A percentile compares a stretch with the other conserved stretches of the same genome.
phyloP scores from a whole-genome alignment of 2,329 filamentous ascomycete genomes.

The Aulographum hederae region DNA sequence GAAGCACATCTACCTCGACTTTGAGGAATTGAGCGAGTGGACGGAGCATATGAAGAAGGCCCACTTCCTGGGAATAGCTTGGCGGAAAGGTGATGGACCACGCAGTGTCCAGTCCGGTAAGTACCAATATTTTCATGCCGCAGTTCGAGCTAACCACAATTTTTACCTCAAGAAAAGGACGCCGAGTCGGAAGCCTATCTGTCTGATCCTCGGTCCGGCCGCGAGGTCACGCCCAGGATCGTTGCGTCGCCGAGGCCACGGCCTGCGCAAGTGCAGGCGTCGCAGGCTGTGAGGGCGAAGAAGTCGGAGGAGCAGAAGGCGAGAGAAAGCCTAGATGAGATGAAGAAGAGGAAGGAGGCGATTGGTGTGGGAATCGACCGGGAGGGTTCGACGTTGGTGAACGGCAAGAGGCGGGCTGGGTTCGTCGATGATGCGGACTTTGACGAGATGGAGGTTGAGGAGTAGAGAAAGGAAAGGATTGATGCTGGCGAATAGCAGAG shows the following conservation, averaged over 20 bases:
- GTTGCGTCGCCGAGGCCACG: slow-evolving; percentile 8
- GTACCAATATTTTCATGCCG: slow-evolving; percentile 13
- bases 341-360: too few relatives aligned
- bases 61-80: slow-evolving; percentile 36
- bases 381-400: slow-evolving; percentile 34
- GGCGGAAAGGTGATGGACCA: slow-evolving; percentile 41
- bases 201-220: slow-evolving; percentile 26
- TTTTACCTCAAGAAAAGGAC: too few relatives aligned
- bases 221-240: slow-evolving; percentile 27
- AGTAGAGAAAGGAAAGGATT: neutral
- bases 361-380: slow-evolving; percentile 35
- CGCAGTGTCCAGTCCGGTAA: slow-evolving; percentile 36
- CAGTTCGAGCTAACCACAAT: too few relatives aligned
- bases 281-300: neutral
- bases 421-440: slow-evolving; percentile 33
- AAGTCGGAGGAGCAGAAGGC: slow-evolving; percentile 10
- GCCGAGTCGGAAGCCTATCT: slow-evolving; percentile 25
- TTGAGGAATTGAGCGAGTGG: slow-evolving; percentile 24
- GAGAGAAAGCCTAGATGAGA: too few relatives aligned
- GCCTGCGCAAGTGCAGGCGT: neutral
- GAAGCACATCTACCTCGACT: slow-evolving; percentile 10
- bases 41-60: slow-evolving; percentile 30
- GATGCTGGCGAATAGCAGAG: too few relatives aligned
- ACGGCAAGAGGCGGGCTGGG: slow-evolving; percentile 27
- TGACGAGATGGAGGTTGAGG: slow-evolving; percentile 17